Percentiles rank a stretch among this genome's conserved stretches.
These are phyloP conservation scores for Didymella sp. DNA, from an alignment of 2,329 filamentous ascomycete genomes.

Conservation along the genomic window DNA sequence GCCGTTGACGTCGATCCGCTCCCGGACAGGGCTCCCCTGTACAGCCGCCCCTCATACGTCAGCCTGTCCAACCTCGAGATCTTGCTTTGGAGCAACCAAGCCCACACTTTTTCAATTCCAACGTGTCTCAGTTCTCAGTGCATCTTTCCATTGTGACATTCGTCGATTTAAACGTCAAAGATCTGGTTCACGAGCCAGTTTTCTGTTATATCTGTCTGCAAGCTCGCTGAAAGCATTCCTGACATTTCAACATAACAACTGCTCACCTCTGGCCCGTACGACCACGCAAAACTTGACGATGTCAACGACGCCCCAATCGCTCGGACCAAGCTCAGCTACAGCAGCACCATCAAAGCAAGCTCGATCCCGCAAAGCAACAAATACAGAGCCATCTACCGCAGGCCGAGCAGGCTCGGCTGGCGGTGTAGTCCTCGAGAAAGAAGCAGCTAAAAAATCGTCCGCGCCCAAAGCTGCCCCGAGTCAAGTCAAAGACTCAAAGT, in stretches of 20 bases:
- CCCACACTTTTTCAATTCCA: neutral
- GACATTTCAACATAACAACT: neutral
- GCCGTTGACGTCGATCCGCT: conserved; percentile 30
- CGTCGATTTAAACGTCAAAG: neutral
- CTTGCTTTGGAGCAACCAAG: conserved; percentile 30
- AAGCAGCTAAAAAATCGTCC: conserved; percentile 14
- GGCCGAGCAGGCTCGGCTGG: conserved; percentile 41
- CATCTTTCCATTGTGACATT: neutral
- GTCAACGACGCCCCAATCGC: conserved; percentile 38
- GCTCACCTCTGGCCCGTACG: neutral
- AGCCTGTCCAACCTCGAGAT: conserved; percentile 42
- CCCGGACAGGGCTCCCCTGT: conserved; percentile 29
- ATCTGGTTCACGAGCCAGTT: neutral
- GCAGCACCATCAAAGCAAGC: conserved; percentile 28
- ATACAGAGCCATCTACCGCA: conserved; percentile 4
- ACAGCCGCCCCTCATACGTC: conserved; percentile 45
- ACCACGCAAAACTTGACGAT: conserved; percentile 17
- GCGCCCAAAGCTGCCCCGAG: conserved; percentile 5
- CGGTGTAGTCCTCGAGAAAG: conserved; percentile 37
- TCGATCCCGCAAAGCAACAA: conserved; percentile 33
- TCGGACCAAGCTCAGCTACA: conserved; percentile 31
- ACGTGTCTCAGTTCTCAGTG: neutral
- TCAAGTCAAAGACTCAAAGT: conserved; percentile 13
- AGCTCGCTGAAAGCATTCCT: neutral
- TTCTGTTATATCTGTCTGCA: neutral